phyloP scores from a whole-genome alignment of 768 basidiomycete species.

The Boletus pseudopeckii region DNA sequence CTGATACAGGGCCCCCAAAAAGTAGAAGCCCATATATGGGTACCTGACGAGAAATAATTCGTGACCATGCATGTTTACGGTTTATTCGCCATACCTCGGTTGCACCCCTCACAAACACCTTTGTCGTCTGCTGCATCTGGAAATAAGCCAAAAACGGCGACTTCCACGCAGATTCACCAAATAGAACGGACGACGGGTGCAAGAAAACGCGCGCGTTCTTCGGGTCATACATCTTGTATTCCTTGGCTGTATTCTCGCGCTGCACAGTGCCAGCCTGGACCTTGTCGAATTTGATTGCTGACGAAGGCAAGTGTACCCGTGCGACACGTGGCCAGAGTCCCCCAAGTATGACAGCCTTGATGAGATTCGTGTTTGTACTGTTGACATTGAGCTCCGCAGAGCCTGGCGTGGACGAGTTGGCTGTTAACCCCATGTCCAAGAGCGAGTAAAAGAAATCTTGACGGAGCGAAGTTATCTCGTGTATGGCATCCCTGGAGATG shows the following conservation, averaged over 20 bases:
- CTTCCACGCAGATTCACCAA: slow-evolving; percentile 68
- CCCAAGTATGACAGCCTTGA: slow-evolving; percentile 83
- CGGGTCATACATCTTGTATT: slow-evolving; percentile 80
- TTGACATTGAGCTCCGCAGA: slow-evolving; percentile 60
- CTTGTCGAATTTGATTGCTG: slow-evolving; percentile 79
- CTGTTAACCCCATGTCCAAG: slow-evolving; percentile 65
- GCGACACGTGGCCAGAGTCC: slow-evolving; percentile 86
- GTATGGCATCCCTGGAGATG: slow-evolving; percentile 68
- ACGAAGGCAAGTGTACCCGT: slow-evolving; percentile 67
- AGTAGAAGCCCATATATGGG: slow-evolving; percentile 83
- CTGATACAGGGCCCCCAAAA: slow-evolving; percentile 75
- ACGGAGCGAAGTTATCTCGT: slow-evolving; percentile 75
- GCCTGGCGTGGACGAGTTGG: slow-evolving; percentile 41
- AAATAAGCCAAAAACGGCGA: slow-evolving; percentile 83
- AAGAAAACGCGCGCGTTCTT: slow-evolving; percentile 64
- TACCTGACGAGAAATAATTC: slow-evolving; percentile 43
- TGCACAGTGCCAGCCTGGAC: slow-evolving; percentile 80
- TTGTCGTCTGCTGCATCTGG: slow-evolving; percentile 74
- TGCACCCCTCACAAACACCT: slow-evolving; percentile 82
- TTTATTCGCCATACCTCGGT: slow-evolving; percentile 61
- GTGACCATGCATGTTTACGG: background rate
- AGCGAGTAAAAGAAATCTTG: slow-evolving; percentile 75
- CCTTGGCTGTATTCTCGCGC: slow-evolving; percentile 79
- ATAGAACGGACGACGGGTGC: slow-evolving; percentile 81
- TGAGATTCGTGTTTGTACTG: slow-evolving; percentile 62